phyloP scores from a whole-genome alignment of 176 grass and related monocot species.

The Rhynchospora tenuis region DNA sequence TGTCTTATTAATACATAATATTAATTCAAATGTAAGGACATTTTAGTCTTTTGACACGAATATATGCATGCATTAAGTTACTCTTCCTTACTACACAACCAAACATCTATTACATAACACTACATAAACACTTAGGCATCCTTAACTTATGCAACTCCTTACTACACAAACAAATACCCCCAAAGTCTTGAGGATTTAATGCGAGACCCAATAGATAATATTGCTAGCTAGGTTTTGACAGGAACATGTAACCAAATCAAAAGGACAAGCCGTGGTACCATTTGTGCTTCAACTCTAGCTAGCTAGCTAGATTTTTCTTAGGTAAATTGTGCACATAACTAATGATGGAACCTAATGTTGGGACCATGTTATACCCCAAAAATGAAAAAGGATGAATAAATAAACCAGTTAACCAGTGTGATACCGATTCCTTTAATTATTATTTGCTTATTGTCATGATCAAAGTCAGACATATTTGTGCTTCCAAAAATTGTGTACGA shows the following conservation, averaged over 20 bases:
- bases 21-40: too few species aligned
- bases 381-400: background rate
- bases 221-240: background rate
- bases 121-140: too few species aligned
- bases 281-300: background rate
- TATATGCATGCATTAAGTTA: too few species aligned
- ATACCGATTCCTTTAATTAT: background rate
- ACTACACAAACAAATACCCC: too few species aligned
- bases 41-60: too few species aligned
- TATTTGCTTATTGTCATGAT: background rate
- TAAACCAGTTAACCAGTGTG: background rate
- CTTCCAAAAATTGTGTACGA: background rate
- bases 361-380: background rate
- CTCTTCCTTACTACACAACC: too few species aligned
- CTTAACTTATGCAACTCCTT: too few species aligned
- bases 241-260: background rate
- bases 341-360: background rate
- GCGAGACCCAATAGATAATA: background rate
- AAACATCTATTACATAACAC: too few species aligned
- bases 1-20: too few species aligned
- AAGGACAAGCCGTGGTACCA: background rate
- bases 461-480: background rate
- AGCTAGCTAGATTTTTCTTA: background rate
- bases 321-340: background rate
- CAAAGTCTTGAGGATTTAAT: background rate